Percentiles rank a stretch among this genome's conserved stretches.
Evolutionary conservation across 495 filamentous ascomycete genomes (phyloP).

Genomic region (Pseudevernia furfuracea): DNA sequence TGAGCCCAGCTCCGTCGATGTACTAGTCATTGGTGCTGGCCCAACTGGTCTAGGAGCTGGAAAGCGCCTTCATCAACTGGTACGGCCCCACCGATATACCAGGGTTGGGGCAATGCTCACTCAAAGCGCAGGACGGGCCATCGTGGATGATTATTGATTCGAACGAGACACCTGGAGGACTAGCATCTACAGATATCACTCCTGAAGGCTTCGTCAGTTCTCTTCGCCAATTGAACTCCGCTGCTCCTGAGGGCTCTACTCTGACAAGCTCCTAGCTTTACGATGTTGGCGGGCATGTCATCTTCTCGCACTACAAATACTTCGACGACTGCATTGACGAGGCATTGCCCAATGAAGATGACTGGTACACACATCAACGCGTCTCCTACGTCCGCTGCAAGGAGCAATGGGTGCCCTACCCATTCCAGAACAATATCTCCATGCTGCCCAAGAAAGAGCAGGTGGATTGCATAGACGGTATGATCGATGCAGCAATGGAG

Average conservation of each 20-base stretch:
- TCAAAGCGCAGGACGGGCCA: slow-evolving; percentile 57
- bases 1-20: slow-evolving; percentile 74
- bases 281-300: slow-evolving; percentile 98
- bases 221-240: not conserved
- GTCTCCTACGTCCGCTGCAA: slow-evolving; percentile 99
- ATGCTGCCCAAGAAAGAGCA: slow-evolving; percentile 97
- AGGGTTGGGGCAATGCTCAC: slow-evolving; percentile 17
- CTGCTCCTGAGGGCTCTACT: not conserved
- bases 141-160: slow-evolving; percentile 96
- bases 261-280: slow-evolving; percentile 59
- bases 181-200: slow-evolving; percentile 93
- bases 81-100: slow-evolving; percentile 42
- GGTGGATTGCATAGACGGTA: slow-evolving; percentile 87
- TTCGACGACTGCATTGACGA: slow-evolving; percentile 98
- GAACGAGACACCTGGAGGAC: slow-evolving; percentile 88
- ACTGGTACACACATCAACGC: slow-evolving; percentile 97
- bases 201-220: slow-evolving; percentile 95
- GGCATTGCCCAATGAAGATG: slow-evolving; percentile 82
- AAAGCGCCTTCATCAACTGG: slow-evolving; percentile 93
- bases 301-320: slow-evolving; percentile 99
- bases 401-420: slow-evolving; percentile 92
- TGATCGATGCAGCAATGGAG: slow-evolving; percentile 92
- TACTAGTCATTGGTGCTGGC: slow-evolving; percentile 96
- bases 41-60: slow-evolving; percentile 95
- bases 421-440: slow-evolving; percentile 99